Evolutionary conservation across 352 stramenopile species (phyloP).

Genomic region (Pythium dissimile): DNA sequence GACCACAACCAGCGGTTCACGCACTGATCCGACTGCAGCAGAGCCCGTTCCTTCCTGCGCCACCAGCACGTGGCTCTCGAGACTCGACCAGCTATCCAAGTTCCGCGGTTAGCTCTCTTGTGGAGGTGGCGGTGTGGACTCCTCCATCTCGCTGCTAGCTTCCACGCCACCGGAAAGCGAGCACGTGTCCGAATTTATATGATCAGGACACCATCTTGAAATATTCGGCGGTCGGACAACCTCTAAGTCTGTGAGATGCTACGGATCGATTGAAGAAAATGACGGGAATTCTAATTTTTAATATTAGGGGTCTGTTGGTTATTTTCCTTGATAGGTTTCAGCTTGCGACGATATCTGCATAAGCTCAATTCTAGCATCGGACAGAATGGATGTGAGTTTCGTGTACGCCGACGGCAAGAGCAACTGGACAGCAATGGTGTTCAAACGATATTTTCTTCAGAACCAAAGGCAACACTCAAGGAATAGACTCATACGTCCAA

Average conservation of each 20-base stretch:
- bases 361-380: constrained; percentile 3
- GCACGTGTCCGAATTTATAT: constrained; percentile 9
- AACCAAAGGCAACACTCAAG: constrained; percentile 23
- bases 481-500: constrained; percentile 25
- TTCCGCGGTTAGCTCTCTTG: background rate
- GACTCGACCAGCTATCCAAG: constrained; percentile 13
- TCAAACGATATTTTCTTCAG: constrained; percentile 16
- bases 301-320: background rate
- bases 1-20: background rate
- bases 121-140: background rate
- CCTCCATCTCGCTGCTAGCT: constrained; percentile 5
- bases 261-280: background rate
- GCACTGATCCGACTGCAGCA: background rate
- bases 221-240: no score
- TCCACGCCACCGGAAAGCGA: constrained; percentile 14
- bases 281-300: background rate
- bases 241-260: no score
- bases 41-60: background rate
- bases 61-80: constrained; percentile 15
- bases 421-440: constrained; percentile 17
- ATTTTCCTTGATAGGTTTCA: background rate
- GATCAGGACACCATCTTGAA: constrained; percentile 1
- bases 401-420: constrained; percentile 19
- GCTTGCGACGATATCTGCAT: background rate
- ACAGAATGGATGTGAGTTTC: constrained; percentile 16